These are phyloP conservation scores for Boletellus dicymbophilus DNA, from an alignment of 1,284 basidiomycete species.

Conservation along the genomic window DNA sequence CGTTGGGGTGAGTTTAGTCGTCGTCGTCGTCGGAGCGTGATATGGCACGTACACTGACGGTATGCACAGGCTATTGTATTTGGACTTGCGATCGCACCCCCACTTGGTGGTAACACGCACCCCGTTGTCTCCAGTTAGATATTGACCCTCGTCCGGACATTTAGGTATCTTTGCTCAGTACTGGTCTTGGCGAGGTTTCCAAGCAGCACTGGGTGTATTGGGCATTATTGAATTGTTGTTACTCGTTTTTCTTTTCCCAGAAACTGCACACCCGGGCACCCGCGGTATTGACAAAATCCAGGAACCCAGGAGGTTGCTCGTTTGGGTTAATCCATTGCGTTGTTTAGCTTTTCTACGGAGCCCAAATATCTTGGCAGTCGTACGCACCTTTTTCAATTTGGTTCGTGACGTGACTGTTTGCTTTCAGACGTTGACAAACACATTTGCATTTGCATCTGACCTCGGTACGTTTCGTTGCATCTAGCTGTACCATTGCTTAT, in stretches of 20 bases:
- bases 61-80: slow-evolving; percentile 40
- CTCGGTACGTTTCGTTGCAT: slow-evolving; percentile 36
- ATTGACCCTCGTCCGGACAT: slow-evolving; percentile 4
- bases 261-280: slow-evolving; percentile 61
- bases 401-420: not conserved
- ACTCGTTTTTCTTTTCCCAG: slow-evolving; percentile 60
- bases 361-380: slow-evolving; percentile 57
- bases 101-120: slow-evolving; percentile 39
- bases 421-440: slow-evolving; percentile 42
- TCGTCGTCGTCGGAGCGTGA: not conserved
- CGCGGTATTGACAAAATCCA: slow-evolving; percentile 43
- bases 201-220: slow-evolving; percentile 49
- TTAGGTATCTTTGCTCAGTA: slow-evolving; percentile 53
- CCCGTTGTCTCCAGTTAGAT: not conserved
- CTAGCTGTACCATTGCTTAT: not conserved
- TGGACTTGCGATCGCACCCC: slow-evolving; percentile 46
- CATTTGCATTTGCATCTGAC: slow-evolving; percentile 43
- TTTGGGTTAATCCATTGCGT: slow-evolving; percentile 62
- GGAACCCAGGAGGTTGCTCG: slow-evolving; percentile 38
- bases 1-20: slow-evolving; percentile 36
- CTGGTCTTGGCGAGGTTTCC: slow-evolving; percentile 71
- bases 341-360: slow-evolving; percentile 55
- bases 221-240: slow-evolving; percentile 47
- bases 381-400: slow-evolving; percentile 38
- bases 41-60: not conserved